Base-by-base conservation (phyloP, 2,329 filamentous ascomycete genomes). In the Diaporthe sp. region DNA sequence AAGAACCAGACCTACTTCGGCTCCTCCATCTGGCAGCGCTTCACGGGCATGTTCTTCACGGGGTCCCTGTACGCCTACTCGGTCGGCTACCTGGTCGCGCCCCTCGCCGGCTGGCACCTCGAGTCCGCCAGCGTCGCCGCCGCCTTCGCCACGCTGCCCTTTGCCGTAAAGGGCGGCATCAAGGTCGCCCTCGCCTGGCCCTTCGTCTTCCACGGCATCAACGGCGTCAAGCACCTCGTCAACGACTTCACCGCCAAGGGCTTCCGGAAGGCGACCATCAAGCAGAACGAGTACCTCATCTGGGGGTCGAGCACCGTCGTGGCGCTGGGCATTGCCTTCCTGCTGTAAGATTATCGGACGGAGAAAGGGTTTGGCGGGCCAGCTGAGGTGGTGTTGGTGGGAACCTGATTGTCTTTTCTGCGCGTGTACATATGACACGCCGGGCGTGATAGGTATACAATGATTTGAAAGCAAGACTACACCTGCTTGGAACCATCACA, bases 1-100 rank as follows among this genome's bases (percentile, higher is more conserved):
- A 90, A 93, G 75, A 92, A 94, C 84, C 94, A 98, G 86, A 97
- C 94, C 79, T 98, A 92, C 93, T 92, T 94, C 84, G 88, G 89
- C 78, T 92, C 92, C 79, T 91, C 88, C 73, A 88, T 89, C 78
- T 89, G 94, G 85, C 94, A 95, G 87, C 95, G 96, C 81, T 91
- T 98, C 86, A 96, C 94, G n/a, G 96, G 94, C 80, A 85, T 89
- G 81, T 84, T 88, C 75, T 89, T 97, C 78, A 92, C 92, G 75
- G 94, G 93, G 77, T 85, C 87, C 66, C 88, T 97, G 77, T 98
- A 98, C 89, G 84, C 91, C 82, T 98, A 94, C 87, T 92, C 93
- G 77, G 84, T 92, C 78, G 91, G 93, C 71, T 98, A 98, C 88
- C 92, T 98, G 76, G 90, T 90, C 77, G 92, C 95, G 0, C 96